A percentile compares a stretch with the other conserved stretches of the same genome.
Evolutionary conservation across 768 basidiomycete genomes (phyloP).

Genomic region (Royoungia palumana): DNA sequence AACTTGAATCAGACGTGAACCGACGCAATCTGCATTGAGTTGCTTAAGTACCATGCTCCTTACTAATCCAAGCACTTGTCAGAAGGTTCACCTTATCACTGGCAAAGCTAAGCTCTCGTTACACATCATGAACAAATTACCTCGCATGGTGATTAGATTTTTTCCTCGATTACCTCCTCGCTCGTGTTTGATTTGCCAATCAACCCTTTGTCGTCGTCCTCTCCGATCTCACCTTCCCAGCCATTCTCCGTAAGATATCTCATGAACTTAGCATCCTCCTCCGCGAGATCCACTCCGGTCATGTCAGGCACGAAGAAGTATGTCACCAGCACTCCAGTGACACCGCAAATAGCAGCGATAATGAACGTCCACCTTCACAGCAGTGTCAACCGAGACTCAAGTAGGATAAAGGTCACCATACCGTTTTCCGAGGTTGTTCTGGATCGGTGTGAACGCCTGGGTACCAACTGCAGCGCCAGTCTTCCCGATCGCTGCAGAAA

Average conservation of each 20-base stretch:
- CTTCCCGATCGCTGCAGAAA: constrained; percentile 67
- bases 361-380: constrained; percentile 59
- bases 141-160: neutral
- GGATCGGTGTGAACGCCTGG: constrained; percentile 68
- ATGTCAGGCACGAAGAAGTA: constrained; percentile 68
- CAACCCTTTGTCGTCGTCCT: constrained; percentile 41
- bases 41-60: too few species aligned
- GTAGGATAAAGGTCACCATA: constrained; percentile 19
- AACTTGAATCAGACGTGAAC: too few species aligned
- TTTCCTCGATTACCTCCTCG: constrained; percentile 15
- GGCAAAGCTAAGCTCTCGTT: too few species aligned
- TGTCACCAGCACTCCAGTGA: constrained; percentile 59
- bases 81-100: too few species aligned
- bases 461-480: constrained; percentile 71
- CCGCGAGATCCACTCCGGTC: constrained; percentile 62
- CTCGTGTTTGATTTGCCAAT: constrained; percentile 14
- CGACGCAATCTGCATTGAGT: too few species aligned
- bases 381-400: neutral
- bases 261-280: constrained; percentile 62
- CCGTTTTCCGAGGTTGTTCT: constrained; percentile 63
- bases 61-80: too few species aligned
- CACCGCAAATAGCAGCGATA: constrained; percentile 64
- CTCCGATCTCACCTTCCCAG: constrained; percentile 63
- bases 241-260: constrained; percentile 58
- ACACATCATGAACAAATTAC: too few species aligned